A percentile compares a stretch with the other conserved stretches of the same genome.
phyloP scores from a whole-genome alignment of 306 rosid genomes.

The Cicer cuneatum region DNA sequence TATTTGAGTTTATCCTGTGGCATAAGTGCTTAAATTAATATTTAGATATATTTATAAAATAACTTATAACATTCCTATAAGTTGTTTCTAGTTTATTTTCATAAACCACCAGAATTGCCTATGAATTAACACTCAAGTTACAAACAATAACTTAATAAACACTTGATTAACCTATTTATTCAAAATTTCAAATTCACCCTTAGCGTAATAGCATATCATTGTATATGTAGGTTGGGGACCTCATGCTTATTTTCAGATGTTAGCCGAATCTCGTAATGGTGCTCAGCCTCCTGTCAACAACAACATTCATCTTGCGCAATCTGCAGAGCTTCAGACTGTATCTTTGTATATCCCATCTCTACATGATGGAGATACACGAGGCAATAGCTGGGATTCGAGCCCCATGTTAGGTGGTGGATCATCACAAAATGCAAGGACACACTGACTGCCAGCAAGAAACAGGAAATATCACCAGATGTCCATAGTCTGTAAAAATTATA shows the following conservation, averaged over 20 bases:
- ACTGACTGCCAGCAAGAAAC: conserved; percentile 45
- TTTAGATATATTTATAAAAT: neutral
- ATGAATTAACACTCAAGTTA: neutral
- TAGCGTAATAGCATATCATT: neutral
- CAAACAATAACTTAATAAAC: neutral
- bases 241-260: conserved; percentile 79
- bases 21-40: neutral
- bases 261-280: conserved; percentile 59
- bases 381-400: conserved; percentile 52
- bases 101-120: neutral
- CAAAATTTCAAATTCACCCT: neutral
- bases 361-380: conserved; percentile 42
- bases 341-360: conserved; percentile 52
- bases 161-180: neutral
- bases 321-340: conserved; percentile 57
- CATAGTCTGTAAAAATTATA: conserved; percentile 49
- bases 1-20: neutral
- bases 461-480: conserved; percentile 51
- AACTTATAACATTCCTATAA: neutral
- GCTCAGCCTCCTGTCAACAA: conserved; percentile 44
- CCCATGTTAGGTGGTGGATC: conserved; percentile 60
- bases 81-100: neutral
- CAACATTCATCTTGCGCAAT: conserved; percentile 43
- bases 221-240: conserved; percentile 84
- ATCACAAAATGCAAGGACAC: conserved; percentile 56